Conservation (phyloP, 768 basidiomycete species). For the Rhodotorula taiwanensis region DNA sequence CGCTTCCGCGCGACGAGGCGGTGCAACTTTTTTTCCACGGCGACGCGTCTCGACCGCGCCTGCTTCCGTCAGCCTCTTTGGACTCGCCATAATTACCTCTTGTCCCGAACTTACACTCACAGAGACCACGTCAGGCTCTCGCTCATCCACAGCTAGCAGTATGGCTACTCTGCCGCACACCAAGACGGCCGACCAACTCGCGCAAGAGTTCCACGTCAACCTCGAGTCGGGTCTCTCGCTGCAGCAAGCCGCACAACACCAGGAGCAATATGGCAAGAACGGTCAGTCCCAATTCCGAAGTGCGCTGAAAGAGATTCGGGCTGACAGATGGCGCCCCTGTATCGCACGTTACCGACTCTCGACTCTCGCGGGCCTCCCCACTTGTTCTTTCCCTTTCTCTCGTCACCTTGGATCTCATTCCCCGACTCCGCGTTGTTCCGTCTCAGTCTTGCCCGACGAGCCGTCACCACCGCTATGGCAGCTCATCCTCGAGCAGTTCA, state of each 20-base stretch:
- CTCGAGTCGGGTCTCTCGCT: conserved; percentile 57
- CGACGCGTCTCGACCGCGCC: no score
- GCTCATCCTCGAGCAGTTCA: conserved; percentile 96
- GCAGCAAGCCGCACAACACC: conserved; percentile 64
- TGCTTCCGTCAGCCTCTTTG: no score
- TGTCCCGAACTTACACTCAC: no score
- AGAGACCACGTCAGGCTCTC: no score
- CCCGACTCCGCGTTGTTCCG: no score
- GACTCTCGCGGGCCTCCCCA: not conserved
- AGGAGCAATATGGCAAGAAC: conserved; percentile 76
- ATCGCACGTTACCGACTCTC: not conserved
- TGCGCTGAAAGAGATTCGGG: no score
- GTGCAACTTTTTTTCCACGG: no score
- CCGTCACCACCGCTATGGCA: conserved; percentile 85
- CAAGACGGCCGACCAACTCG: not conserved
- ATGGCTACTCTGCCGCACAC: conserved; percentile 2
- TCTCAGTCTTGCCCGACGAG: conserved; percentile 80
- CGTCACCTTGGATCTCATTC: not conserved
- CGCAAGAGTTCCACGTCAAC: conserved; percentile 60
- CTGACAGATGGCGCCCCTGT: no score
- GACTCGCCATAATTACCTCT: no score
- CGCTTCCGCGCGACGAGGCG: no score
- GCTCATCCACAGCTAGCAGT: not conserved
- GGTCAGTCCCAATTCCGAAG: conserved; percentile 49
- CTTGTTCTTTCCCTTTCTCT: not conserved